Evolutionary conservation across 257 asterid species (phyloP).

Genomic region (Plectranthus barbatus): DNA sequence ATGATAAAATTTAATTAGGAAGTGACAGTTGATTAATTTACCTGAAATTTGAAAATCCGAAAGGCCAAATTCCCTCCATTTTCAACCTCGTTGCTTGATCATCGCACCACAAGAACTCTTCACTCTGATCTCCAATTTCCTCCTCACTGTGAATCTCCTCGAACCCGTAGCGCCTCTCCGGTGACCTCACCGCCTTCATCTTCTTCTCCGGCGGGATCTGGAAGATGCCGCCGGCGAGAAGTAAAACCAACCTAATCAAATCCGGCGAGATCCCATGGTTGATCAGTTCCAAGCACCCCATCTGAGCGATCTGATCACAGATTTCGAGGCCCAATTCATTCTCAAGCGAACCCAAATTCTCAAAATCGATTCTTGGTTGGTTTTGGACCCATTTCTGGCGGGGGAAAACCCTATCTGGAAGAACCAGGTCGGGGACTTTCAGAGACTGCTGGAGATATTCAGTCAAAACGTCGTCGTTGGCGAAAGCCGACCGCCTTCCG

Average conservation of each 20-base stretch:
- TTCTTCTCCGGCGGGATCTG: constrained; percentile 45
- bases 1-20: too few species aligned
- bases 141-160: constrained; percentile 67
- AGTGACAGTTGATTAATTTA: constrained; percentile 16
- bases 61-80: constrained; percentile 84
- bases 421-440: constrained; percentile 63
- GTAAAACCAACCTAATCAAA: constrained; percentile 35
- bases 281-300: constrained; percentile 66
- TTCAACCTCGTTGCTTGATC: constrained; percentile 36
- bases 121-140: constrained; percentile 31
- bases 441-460: constrained; percentile 63
- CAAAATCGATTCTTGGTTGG: constrained; percentile 50
- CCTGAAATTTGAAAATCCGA: constrained; percentile 83
- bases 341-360: constrained; percentile 13
- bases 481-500: constrained; percentile 45
- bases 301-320: constrained; percentile 27
- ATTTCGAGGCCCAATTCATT: constrained; percentile 18
- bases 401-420: constrained; percentile 71
- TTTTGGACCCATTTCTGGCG: constrained; percentile 39
- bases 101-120: constrained; percentile 73
- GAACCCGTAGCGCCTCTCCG: constrained; percentile 57
- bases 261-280: constrained; percentile 66
- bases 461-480: constrained; percentile 55
- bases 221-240: constrained; percentile 46
- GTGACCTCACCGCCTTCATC: constrained; percentile 33